These are phyloP conservation scores for Pythium volutum DNA, from an alignment of 352 stramenopile species.

Conservation along the genomic window DNA sequence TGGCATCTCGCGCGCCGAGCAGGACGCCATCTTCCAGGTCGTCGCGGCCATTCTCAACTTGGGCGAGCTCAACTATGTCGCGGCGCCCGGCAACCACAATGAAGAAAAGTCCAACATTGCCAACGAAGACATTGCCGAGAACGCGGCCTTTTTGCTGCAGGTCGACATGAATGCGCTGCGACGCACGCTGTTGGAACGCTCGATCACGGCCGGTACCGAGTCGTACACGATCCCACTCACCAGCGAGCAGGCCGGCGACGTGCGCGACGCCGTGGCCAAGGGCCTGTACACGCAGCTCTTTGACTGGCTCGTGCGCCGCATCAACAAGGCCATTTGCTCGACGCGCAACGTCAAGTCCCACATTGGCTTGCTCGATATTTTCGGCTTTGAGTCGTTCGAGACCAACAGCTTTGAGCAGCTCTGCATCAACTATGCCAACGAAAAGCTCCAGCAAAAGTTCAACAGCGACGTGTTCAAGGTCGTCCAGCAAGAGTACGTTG, in stretches of 20 bases:
- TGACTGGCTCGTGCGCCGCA: slow-evolving; percentile 84
- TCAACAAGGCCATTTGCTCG: slow-evolving; percentile 87
- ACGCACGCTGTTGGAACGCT: slow-evolving; percentile 51
- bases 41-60: slow-evolving; percentile 97
- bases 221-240: slow-evolving; percentile 92
- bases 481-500: slow-evolving; percentile 97
- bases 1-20: slow-evolving; percentile 83
- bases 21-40: slow-evolving; percentile 92
- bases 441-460: slow-evolving; percentile 93
- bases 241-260: slow-evolving; percentile 82
- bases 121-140: slow-evolving; percentile 54
- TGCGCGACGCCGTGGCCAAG: slow-evolving; percentile 89
- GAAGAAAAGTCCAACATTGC: slow-evolving; percentile 57
- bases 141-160: slow-evolving; percentile 56
- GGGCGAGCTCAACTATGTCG: slow-evolving; percentile 92
- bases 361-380: slow-evolving; percentile 97
- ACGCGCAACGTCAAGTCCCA: slow-evolving; percentile 83
- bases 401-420: slow-evolving; percentile 96
- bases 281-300: slow-evolving; percentile 93
- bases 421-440: slow-evolving; percentile 96
- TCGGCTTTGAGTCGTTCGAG: slow-evolving; percentile 97
- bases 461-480: slow-evolving; percentile 96
- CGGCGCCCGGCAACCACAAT: slow-evolving; percentile 27
- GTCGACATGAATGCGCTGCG: slow-evolving; percentile 70
- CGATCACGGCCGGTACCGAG: slow-evolving; percentile 78